A percentile compares a stretch with the other conserved stretches of the same genome.
Conservation (phyloP, 176 grass and related monocot genomes). For the Musa schizocarpa region DNA sequence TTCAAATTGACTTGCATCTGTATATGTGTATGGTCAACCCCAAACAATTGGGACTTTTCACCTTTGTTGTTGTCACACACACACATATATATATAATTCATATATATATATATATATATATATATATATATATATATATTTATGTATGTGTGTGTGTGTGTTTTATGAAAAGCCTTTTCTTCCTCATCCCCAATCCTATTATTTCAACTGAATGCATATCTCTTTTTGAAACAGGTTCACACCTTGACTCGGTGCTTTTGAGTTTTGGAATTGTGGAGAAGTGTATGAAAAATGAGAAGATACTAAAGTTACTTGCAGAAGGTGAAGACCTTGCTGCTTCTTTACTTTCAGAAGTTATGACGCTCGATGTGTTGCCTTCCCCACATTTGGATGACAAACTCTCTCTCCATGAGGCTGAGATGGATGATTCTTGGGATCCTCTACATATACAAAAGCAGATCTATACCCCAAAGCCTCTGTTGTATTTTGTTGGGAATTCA, state of each 20-base stretch:
- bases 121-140: too few relatives aligned
- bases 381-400: conserved; percentile 41
- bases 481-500: conserved; percentile 27
- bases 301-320: conserved; percentile 46
- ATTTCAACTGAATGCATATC: background rate
- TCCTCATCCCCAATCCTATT: background rate
- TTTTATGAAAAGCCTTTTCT: background rate
- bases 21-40: too few relatives aligned
- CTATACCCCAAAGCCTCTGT: conserved; percentile 34
- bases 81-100: too few relatives aligned
- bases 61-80: too few relatives aligned
- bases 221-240: conserved; percentile 37
- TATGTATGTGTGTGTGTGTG: too few relatives aligned
- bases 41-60: too few relatives aligned
- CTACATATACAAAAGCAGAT: conserved; percentile 30
- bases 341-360: conserved; percentile 38
- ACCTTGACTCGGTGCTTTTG: conserved; percentile 45
- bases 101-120: too few relatives aligned
- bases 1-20: too few relatives aligned
- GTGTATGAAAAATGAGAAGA: conserved; percentile 51
- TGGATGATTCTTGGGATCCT: conserved; percentile 32
- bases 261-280: conserved; percentile 58
- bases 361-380: conserved; percentile 26
- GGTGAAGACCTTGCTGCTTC: conserved; percentile 29
- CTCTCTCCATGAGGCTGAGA: conserved; percentile 34